Conservation (phyloP, 129 eudicot genomes). For the Flaveria brownii region DNA sequence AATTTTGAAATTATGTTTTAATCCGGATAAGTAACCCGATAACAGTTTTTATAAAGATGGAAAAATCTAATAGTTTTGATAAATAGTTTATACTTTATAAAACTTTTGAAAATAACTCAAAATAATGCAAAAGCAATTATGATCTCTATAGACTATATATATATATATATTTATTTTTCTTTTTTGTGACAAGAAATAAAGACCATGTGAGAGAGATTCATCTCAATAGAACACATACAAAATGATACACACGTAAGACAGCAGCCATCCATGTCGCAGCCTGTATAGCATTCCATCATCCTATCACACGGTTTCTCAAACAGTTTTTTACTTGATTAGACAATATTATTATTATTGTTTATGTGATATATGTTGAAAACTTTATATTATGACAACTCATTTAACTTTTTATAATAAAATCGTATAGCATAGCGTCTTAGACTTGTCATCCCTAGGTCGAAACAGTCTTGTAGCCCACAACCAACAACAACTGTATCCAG, state of each 20-base stretch:
- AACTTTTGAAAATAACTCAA: background rate
- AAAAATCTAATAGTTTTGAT: background rate
- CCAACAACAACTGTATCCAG: too few relatives aligned
- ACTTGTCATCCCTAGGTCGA: background rate
- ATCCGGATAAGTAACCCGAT: background rate
- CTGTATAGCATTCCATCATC: conserved; percentile 37
- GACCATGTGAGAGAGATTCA: conserved; percentile 30
- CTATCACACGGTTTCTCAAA: conserved; percentile 40
- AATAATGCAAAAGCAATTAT: conserved; percentile 21
- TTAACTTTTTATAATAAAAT: background rate
- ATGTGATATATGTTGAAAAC: background rate
- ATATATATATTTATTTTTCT: background rate
- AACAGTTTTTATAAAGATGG: too few relatives aligned
- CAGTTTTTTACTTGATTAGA: background rate
- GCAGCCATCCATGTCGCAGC: conserved; percentile 41
- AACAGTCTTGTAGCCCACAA: background rate
- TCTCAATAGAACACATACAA: background rate
- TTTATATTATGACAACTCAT: background rate
- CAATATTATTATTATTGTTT: background rate
- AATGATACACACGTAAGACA: conserved; percentile 5
- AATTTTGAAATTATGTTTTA: background rate
- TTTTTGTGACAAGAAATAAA: conserved; percentile 27
- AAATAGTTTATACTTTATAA: background rate
- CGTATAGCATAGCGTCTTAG: background rate
- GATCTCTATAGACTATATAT: background rate